phyloP scores from a whole-genome alignment of 2,329 filamentous ascomycete species.

The Colletotrichum sp. region DNA sequence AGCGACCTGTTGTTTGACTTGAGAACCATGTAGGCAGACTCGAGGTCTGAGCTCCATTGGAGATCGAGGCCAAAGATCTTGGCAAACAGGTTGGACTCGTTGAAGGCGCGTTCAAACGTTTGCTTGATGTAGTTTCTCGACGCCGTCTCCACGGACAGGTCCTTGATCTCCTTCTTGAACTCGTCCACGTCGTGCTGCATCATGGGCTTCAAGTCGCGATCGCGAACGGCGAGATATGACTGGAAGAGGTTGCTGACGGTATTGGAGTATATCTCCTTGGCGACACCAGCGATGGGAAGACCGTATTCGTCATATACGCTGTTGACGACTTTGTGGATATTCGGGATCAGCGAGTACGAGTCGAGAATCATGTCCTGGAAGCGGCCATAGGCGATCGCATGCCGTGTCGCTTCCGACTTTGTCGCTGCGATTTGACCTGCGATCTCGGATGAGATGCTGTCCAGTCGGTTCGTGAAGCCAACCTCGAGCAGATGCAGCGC shows the following conservation, averaged over 20 bases:
- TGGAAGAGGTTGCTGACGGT: constrained; percentile 60
- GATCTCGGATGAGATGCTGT: constrained; percentile 60
- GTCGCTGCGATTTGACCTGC: constrained; percentile 58
- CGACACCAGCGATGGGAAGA: constrained; percentile 46
- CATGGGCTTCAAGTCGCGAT: constrained; percentile 57
- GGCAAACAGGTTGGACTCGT: constrained; percentile 57
- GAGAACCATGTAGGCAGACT: constrained; percentile 56
- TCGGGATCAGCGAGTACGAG: constrained; percentile 60
- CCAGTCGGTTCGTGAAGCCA: constrained; percentile 56
- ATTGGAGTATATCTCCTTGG: constrained; percentile 57
- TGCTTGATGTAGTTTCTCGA: constrained; percentile 65
- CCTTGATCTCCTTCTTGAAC: constrained; percentile 58
- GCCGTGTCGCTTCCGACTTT: constrained; percentile 62
- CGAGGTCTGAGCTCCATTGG: constrained; percentile 52
- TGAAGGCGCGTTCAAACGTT: constrained; percentile 61
- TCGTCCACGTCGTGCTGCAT: constrained; percentile 58
- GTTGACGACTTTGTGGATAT: constrained; percentile 57
- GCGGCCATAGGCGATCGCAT: constrained; percentile 64
- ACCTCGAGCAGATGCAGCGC: constrained; percentile 67
- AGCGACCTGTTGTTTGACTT: constrained; percentile 55
- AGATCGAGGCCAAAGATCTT: constrained; percentile 63
- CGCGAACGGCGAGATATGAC: constrained; percentile 56
- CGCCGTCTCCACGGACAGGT: constrained; percentile 56
- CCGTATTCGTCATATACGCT: constrained; percentile 59
- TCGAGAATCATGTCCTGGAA: constrained; percentile 64